phyloP scores from a whole-genome alignment of 179 eudicot species.

The Dionaea muscipula region DNA sequence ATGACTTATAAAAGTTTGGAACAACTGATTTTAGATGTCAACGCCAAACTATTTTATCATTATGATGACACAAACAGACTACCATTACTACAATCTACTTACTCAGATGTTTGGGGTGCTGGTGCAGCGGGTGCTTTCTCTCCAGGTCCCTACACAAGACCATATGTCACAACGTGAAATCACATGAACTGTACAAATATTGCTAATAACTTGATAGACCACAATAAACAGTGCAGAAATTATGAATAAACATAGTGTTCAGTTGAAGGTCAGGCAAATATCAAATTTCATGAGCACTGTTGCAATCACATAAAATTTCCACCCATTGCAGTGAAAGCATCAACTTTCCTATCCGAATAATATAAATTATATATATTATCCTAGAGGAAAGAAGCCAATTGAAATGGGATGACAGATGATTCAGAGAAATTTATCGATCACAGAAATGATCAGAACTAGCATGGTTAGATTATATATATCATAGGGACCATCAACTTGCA shows the following conservation, averaged over 20 bases:
- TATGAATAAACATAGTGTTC: no score
- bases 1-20: no score
- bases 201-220: background rate
- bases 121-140: conserved; percentile 22
- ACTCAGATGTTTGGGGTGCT: conserved; percentile 17
- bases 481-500: conserved; percentile 13
- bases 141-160: conserved; percentile 21
- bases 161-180: background rate
- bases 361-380: no score
- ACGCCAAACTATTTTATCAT: no score
- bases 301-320: no score
- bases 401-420: background rate
- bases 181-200: no score
- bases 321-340: no score
- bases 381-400: background rate
- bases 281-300: no score
- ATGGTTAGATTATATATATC: conserved; percentile 13
- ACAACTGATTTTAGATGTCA: no score
- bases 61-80: background rate
- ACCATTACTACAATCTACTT: background rate
- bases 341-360: no score
- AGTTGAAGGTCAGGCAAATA: no score
- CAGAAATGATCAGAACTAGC: conserved; percentile 16
- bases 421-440: conserved; percentile 12
- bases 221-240: background rate